These are phyloP conservation scores for Colletotrichum zoysiae DNA, from an alignment of 2,329 filamentous ascomycete species.

Conservation along the genomic window DNA sequence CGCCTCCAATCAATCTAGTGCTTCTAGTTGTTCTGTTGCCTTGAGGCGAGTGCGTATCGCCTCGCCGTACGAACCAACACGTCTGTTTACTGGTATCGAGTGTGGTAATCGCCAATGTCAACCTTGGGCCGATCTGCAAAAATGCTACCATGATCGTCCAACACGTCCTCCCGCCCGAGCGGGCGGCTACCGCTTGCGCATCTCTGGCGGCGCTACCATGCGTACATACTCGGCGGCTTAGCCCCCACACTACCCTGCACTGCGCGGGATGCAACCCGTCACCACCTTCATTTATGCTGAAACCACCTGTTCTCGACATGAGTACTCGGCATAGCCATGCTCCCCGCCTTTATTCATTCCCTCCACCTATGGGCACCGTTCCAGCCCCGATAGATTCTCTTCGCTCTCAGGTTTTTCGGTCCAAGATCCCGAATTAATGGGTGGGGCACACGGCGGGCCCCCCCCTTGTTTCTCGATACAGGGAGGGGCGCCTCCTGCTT, in stretches of 20 bases:
- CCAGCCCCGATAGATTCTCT: constrained; percentile 29
- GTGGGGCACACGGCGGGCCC: constrained; percentile 19
- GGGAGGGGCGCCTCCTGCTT: constrained; percentile 32
- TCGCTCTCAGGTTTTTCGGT: constrained; percentile 16
- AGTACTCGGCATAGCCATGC: constrained; percentile 28
- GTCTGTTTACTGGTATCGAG: not conserved
- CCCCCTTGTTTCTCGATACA: constrained; percentile 12
- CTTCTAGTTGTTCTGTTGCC: not conserved
- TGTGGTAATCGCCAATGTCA: not conserved
- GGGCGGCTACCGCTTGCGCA: constrained; percentile 4
- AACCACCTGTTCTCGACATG: constrained; percentile 37
- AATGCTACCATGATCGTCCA: constrained; percentile 24
- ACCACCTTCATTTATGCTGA: constrained; percentile 41
- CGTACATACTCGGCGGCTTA: not conserved
- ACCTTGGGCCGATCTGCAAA: constrained; percentile 15
- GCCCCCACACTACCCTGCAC: not conserved
- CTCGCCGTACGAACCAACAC: not conserved
- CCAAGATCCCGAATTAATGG: constrained; percentile 14
- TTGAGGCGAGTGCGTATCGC: not conserved
- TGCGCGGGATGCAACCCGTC: constrained; percentile 37
- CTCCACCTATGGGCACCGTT: constrained; percentile 38
- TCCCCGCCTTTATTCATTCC: constrained; percentile 33
- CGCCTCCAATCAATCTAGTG: constrained; percentile 30
- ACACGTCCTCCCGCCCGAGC: constrained; percentile 17
- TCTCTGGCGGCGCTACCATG: constrained; percentile 3